Base-by-base conservation (phyloP, 2,329 filamentous ascomycete species). In the Thielaviopsis populi region DNA sequence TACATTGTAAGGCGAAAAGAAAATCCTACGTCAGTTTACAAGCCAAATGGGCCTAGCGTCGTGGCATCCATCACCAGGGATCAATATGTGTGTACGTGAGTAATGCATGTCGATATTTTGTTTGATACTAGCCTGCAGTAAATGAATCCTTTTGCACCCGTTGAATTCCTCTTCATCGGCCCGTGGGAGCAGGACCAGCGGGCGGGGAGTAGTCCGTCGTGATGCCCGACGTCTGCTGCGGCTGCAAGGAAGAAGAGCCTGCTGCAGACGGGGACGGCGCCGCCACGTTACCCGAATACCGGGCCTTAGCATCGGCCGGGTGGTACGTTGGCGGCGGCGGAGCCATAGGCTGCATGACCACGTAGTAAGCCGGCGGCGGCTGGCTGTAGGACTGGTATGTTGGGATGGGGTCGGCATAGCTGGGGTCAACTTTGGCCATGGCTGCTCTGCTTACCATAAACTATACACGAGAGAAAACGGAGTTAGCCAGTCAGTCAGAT, bases 261-360 rank as follows among this genome's bases (percentile, higher is more conserved):
- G 66, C 69, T 67, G 64, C 68, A 68, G 10, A 70, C 71, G 50
- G 71, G 70, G 69, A 33, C 68, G 65, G 62, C 70, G 70, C 68
- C 70, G 70, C 68, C 71, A 74, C 72, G 83, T 81, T 27, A 73
- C 73, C 17, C 80, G 79, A 66, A 22, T 61, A 61, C 22, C 83
- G 80, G 62, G 79, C 71, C 74, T 85, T 85, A 62, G 76, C 75
- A 22, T 73, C 75, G 1, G 74, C 73, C 7, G 79, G 78, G 58
- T 80, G 80, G 67, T 85, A 82, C 70, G 85, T 85, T 62, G 83
- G 77, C 19, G 80, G 80, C 13, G 79, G 79, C 61, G 80, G 80
- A 60, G 79, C 75, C 75, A 80, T 78, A 62, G 76, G 68, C 67
- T 81, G 73, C 80, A 83, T 82, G 67, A 75, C 75, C 69, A 78